A percentile compares a stretch with the other conserved stretches of the same genome.
These are phyloP conservation scores for Marsdenia floribunda DNA, from an alignment of 257 asterid species.

Conservation along the genomic window DNA sequence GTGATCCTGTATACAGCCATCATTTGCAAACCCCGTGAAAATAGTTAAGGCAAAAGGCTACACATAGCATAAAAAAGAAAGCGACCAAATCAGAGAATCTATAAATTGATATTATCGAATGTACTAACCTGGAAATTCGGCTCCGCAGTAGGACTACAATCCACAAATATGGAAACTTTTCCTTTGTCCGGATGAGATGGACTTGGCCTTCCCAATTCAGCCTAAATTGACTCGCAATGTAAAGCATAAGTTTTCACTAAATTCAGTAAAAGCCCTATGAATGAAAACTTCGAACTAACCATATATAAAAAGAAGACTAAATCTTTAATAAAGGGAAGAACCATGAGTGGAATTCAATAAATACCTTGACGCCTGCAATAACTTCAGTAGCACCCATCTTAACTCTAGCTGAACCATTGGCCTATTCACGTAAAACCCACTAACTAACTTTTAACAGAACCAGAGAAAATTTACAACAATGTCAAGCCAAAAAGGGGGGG, in stretches of 20 bases:
- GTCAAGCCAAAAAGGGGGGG: not conserved
- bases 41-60: not conserved
- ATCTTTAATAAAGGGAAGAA: not conserved
- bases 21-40: not conserved
- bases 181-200: constrained; percentile 74
- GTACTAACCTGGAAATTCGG: constrained; percentile 76
- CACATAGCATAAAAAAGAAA: not conserved
- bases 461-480: constrained; percentile 3
- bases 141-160: constrained; percentile 93
- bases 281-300: not conserved
- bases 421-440: constrained; percentile 35
- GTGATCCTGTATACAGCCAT: not conserved
- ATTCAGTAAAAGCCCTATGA: not conserved
- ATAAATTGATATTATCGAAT: not conserved
- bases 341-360: not conserved
- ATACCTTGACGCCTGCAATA: constrained; percentile 83
- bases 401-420: constrained; percentile 92
- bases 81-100: not conserved
- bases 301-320: not conserved
- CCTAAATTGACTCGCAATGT: constrained; percentile 33
- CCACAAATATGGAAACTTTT: constrained; percentile 64
- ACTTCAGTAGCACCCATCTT: constrained; percentile 88
- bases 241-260: constrained; percentile 12
- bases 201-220: constrained; percentile 84
- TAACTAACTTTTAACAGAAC: constrained; percentile 12